A percentile compares a stretch with the other conserved stretches of the same genome.
These are phyloP conservation scores for Collybia sordida DNA, from an alignment of 768 basidiomycete species.

Conservation along the genomic window DNA sequence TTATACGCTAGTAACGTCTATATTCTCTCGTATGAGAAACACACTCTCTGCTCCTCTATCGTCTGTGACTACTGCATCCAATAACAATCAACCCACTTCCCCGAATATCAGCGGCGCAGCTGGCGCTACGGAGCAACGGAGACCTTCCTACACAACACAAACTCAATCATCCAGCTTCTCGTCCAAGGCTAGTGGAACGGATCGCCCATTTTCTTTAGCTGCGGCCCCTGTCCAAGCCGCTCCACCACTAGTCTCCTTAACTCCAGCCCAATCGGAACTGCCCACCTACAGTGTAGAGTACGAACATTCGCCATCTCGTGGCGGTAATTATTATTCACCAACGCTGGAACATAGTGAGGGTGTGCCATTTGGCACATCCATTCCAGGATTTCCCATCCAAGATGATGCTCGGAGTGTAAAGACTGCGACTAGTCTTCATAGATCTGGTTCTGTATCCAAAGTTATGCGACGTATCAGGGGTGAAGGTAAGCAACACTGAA, in stretches of 20 bases:
- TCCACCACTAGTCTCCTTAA: constrained; percentile 82
- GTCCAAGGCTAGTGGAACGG: constrained; percentile 43
- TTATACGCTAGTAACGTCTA: constrained; percentile 78
- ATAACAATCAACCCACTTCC: constrained; percentile 28
- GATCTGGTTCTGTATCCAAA: constrained; percentile 85
- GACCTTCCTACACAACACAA: constrained; percentile 54
- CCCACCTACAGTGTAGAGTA: constrained; percentile 68
- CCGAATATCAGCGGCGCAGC: constrained; percentile 21
- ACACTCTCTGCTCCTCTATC: constrained; percentile 69
- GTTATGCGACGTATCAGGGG: constrained; percentile 89
- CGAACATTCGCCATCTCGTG: constrained; percentile 57
- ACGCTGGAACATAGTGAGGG: constrained; percentile 56
- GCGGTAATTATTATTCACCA: constrained; percentile 49
- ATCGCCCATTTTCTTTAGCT: constrained; percentile 59
- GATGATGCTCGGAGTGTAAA: constrained; percentile 89
- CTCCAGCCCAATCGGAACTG: constrained; percentile 79
- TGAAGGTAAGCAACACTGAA: constrained; percentile 57
- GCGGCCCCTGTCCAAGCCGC: constrained; percentile 59
- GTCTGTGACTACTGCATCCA: constrained; percentile 42
- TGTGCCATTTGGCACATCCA: constrained; percentile 65
- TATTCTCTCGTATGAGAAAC: constrained; percentile 81
- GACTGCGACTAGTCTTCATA: constrained; percentile 67
- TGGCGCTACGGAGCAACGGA: constrained; percentile 46
- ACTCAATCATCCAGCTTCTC: constrained; percentile 48
- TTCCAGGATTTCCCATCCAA: constrained; percentile 90